Conservation (phyloP, 257 asterid species). For the Solanum ahanhuiri region DNA sequence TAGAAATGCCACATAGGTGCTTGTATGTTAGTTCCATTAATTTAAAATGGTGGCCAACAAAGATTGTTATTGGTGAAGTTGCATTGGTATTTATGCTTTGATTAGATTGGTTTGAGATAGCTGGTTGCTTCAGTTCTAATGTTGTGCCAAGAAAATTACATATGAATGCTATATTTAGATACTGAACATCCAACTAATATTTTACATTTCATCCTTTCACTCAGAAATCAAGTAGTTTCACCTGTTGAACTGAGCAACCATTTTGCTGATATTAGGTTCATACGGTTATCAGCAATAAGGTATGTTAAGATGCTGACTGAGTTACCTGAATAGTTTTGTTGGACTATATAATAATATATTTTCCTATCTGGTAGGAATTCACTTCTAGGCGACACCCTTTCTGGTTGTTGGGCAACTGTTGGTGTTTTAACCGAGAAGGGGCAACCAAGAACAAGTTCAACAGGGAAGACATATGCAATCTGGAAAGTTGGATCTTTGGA, state of each 20-base stretch:
- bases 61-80: not conserved
- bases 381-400: constrained; percentile 61
- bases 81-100: not conserved
- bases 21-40: not conserved
- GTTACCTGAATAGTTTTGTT: not conserved
- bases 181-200: not conserved
- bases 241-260: constrained; percentile 77
- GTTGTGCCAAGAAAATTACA: not conserved
- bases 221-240: constrained; percentile 64
- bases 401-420: constrained; percentile 94
- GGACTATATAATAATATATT: not conserved
- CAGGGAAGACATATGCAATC: constrained; percentile 63
- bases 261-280: constrained; percentile 74
- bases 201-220: not conserved
- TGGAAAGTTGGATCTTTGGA: constrained; percentile 82
- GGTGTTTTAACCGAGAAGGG: constrained; percentile 74
- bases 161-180: not conserved
- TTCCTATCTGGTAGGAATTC: constrained; percentile 32
- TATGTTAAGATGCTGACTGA: constrained; percentile 14
- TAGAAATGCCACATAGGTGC: not conserved
- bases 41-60: not conserved
- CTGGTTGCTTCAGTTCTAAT: not conserved
- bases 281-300: constrained; percentile 75
- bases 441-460: constrained; percentile 60
- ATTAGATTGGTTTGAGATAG: not conserved